Evolutionary conservation across 352 stramenopile species (phyloP).

Genomic region (Globisporangium cederbergense): DNA sequence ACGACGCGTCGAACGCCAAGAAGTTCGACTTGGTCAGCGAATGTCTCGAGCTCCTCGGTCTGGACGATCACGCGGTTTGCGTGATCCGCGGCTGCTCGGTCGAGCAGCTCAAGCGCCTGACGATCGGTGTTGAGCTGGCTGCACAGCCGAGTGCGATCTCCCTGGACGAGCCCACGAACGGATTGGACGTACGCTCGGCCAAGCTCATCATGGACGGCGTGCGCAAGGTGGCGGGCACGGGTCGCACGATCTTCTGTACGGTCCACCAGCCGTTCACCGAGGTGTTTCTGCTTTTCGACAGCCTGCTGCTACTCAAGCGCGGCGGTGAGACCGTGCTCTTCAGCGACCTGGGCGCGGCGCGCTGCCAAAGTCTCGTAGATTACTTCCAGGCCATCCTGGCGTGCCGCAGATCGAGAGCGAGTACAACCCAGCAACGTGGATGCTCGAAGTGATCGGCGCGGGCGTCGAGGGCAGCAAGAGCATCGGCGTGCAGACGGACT

Average conservation of each 20-base stretch:
- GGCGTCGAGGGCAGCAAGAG: no score
- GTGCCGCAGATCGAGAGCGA: background rate
- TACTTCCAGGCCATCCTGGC: background rate
- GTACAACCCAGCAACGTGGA: no score
- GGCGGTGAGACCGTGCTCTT: slow-evolving; percentile 24
- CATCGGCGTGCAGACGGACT: no score
- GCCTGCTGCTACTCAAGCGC: no score
- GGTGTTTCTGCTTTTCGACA: slow-evolving; percentile 81
- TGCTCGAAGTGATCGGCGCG: no score
- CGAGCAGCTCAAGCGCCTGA: slow-evolving; percentile 64
- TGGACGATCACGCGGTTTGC: slow-evolving; percentile 51
- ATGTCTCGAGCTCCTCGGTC: slow-evolving; percentile 46
- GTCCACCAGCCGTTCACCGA: slow-evolving; percentile 91
- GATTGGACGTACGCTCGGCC: slow-evolving; percentile 77
- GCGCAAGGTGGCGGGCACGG: slow-evolving; percentile 78
- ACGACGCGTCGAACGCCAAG: slow-evolving; percentile 9
- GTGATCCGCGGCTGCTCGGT: slow-evolving; percentile 56
- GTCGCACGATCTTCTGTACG: slow-evolving; percentile 84
- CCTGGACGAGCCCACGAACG: slow-evolving; percentile 79
- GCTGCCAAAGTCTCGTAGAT: background rate
- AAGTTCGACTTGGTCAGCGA: slow-evolving; percentile 59
- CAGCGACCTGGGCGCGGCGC: slow-evolving; percentile 6
- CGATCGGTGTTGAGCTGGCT: slow-evolving; percentile 90
- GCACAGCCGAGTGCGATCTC: slow-evolving; percentile 86
- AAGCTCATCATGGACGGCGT: slow-evolving; percentile 87